Base-by-base conservation (phyloP, 352 stramenopile genomes). In the Pythium aquatile region DNA sequence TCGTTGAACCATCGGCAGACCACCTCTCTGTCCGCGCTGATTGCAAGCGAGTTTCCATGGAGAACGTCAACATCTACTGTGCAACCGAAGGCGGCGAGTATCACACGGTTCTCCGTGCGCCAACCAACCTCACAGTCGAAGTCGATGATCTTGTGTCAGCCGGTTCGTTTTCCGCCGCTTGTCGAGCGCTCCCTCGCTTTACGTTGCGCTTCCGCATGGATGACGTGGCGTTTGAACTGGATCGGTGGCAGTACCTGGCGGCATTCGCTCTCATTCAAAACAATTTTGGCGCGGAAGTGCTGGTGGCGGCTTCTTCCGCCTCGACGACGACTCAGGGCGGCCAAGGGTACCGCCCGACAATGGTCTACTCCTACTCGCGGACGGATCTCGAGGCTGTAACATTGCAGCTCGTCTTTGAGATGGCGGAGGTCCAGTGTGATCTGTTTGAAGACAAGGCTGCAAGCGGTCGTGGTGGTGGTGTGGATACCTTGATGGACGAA, bases 211-310 rank as follows among this genome's bases (percentile, higher is more conserved):
- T 71, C 26, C 29, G 56, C 8, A 76, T 81, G 69, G 44, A 51
- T n/a, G 61, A 69, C 5, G 30, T 82, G 33, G 40, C 66, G 35
- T 39, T 79, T 46, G 51, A 63, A 47, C 29, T 78, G 8, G 55
- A 75, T 35, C 62, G 55, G 17, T 55, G 42, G 47, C 58, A 88
- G 29, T 94, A 94, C 59, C 52, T 92, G 37, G 77, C 79, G 28
- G 73, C 89, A n/a, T 70, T 94, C 5, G 77, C 70, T 3, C 49
- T 94, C 0, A 57, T 93, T 24, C 53, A 77, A 33, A 74, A 92
- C 20, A 94, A 94, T 66, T 90, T 94, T 60, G 79, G 83, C 13
- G 86, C 81, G 2, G 82, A 91, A 7, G 69, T 83, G 33, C 69
- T 90, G 2, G 20, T 62, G 6, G 47, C 44, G 42, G 46, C 37